Conservation (phyloP, 306 rosid species). For the Rubus idaeus region DNA sequence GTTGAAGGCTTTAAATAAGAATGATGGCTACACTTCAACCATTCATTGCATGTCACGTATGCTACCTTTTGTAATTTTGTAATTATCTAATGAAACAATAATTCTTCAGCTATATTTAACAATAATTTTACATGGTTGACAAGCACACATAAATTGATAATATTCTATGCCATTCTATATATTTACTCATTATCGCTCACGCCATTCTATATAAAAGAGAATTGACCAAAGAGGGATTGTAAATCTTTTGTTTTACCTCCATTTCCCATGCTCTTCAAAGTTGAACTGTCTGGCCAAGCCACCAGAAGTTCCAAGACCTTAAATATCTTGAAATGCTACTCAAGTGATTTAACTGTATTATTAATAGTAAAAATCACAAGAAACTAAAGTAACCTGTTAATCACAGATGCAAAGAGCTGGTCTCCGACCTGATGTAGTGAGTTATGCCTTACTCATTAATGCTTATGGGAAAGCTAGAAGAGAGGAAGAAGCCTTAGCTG, state of each 20-base stretch:
- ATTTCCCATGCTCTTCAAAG: not conserved
- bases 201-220: not conserved
- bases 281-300: not conserved
- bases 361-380: constrained; percentile 31
- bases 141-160: not conserved
- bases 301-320: not conserved
- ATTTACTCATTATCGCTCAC: not conserved
- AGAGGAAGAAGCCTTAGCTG: constrained; percentile 97
- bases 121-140: too few species aligned
- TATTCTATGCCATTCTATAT: not conserved
- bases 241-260: not conserved
- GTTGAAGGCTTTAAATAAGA: not conserved
- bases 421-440: constrained; percentile 83
- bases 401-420: constrained; percentile 97
- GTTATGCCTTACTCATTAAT: constrained; percentile 80
- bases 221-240: too few species aligned
- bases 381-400: constrained; percentile 49
- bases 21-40: not conserved
- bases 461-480: constrained; percentile 97
- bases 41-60: not conserved
- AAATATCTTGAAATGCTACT: not conserved
- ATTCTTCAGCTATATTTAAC: too few species aligned
- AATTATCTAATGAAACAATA: too few species aligned
- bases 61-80: not conserved
- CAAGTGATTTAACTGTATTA: not conserved